Base-by-base conservation (phyloP, 2,329 filamentous ascomycete genomes). In the Chaetomiaceae sp. region DNA sequence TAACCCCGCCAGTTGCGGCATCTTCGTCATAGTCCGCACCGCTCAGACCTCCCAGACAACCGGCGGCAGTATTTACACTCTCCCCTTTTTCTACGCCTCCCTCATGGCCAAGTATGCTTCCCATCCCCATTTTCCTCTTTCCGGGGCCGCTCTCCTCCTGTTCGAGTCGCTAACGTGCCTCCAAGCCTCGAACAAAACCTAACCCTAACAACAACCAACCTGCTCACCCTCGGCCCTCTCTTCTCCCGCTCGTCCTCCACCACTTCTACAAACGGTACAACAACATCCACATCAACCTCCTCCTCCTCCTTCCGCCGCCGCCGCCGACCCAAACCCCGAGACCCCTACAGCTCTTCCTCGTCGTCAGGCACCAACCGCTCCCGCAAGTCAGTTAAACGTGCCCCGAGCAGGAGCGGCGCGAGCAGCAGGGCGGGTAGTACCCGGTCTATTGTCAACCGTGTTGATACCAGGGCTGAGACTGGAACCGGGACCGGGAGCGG, bases 151-250 rank as follows among this genome's bases (percentile, higher is more conserved):
- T 5, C 46, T 2, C 6, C 20, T 14, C 15, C 11, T 14, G 4
- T 9, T 9, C 37, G n/a, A n/a, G n/a, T 7, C 23, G 14, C 40
- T 19, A 31, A 15, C 33, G 11, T 31, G n/a, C 34, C 39, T n/a
- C 31, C 7, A 9, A 69, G 67, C 6, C 61, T 72, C 11, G 67
- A 71, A 47, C 66, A 70, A 51, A 73, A 71, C 59, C 44, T 71
- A n/a, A 64, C 66, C 52, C 68, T 73, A 23, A 55, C 70, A 9
- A 64, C 69, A 8, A 66, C 70, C 34, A 72, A 72, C 56, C 59
- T 71, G 12, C 60, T 72, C 1, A 65, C 67, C 22, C 61, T 71
- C 23, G 64, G 67, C 2, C 60, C 68, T 3, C 61, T 71, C 27
- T 68, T 67, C 57, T 62, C 62, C 38, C 46, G 53, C 1, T 25